Evolutionary conservation across 352 stramenopile genomes (phyloP).

Genomic region (Phytophthora rubi): DNA sequence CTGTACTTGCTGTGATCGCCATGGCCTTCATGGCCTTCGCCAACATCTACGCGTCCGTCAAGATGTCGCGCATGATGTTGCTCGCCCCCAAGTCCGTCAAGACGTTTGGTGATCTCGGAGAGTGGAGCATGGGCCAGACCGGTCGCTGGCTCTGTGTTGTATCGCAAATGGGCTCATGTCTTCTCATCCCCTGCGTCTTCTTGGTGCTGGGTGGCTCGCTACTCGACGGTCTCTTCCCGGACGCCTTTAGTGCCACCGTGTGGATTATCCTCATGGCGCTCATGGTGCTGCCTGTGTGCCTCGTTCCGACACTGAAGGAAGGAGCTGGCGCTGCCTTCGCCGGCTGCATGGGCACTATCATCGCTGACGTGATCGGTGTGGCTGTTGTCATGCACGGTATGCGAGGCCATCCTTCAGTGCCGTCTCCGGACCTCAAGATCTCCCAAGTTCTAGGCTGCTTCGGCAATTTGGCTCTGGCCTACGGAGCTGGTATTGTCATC

Average conservation of each 20-base stretch:
- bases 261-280: conserved; percentile 60
- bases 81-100: conserved; percentile 48
- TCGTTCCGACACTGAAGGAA: conserved; percentile 59
- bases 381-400: conserved; percentile 48
- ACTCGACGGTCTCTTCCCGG: conserved; percentile 52
- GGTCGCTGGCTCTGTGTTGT: conserved; percentile 48
- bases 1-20: conserved; percentile 34
- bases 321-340: conserved; percentile 45
- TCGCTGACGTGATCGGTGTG: conserved; percentile 50
- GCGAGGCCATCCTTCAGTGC: conserved; percentile 39
- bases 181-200: conserved; percentile 53
- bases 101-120: conserved; percentile 57
- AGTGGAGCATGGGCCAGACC: conserved; percentile 52
- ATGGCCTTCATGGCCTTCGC: conserved; percentile 53
- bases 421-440: conserved; percentile 44
- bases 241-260: conserved; percentile 40
- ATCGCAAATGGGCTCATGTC: conserved; percentile 50
- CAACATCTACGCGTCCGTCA: conserved; percentile 50
- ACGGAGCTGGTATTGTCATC: conserved; percentile 58
- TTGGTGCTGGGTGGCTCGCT: conserved; percentile 55
- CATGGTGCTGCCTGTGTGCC: conserved; percentile 45
- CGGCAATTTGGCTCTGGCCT: conserved; percentile 61
- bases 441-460: conserved; percentile 49
- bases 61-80: conserved; percentile 48
- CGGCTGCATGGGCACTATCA: conserved; percentile 51